Evolutionary conservation across 345 rosid genomes (phyloP).

Genomic region (Hypericum perforatum): DNA sequence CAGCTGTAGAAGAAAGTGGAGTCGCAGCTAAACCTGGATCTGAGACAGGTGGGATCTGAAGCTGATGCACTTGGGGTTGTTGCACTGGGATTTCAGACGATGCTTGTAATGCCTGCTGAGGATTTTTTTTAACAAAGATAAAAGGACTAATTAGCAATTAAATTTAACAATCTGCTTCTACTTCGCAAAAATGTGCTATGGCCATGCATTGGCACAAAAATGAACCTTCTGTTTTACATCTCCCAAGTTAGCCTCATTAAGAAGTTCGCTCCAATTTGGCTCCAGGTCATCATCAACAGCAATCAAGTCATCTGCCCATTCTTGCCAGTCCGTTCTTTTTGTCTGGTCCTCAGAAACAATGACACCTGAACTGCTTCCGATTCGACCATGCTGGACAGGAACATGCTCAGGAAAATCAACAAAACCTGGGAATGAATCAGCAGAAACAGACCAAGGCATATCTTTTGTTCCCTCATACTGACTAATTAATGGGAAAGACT

Average conservation of each 20-base stretch:
- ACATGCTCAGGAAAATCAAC: slow-evolving; percentile 37
- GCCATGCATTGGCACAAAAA: neutral
- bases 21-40: slow-evolving; percentile 24
- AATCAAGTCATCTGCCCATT: slow-evolving; percentile 60
- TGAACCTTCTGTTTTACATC: slow-evolving; percentile 50
- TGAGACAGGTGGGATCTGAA: slow-evolving; percentile 23
- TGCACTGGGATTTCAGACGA: slow-evolving; percentile 24
- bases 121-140: slow-evolving; percentile 5
- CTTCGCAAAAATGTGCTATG: slow-evolving; percentile 3
- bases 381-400: slow-evolving; percentile 30
- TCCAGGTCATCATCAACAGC: slow-evolving; percentile 50
- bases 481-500: slow-evolving; percentile 20
- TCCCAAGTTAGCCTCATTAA: slow-evolving; percentile 31
- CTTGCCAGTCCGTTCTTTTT: slow-evolving; percentile 45
- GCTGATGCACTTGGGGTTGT: slow-evolving; percentile 31
- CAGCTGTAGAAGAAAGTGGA: slow-evolving; percentile 25
- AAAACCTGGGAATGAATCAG: slow-evolving; percentile 41
- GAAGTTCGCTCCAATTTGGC: slow-evolving; percentile 62
- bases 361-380: slow-evolving; percentile 33
- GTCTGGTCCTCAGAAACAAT: slow-evolving; percentile 30
- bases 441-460: slow-evolving; percentile 39
- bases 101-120: slow-evolving; percentile 21
- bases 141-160: neutral
- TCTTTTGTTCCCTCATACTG: slow-evolving; percentile 34
- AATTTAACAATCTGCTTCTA: neutral